Base-by-base conservation (phyloP, 2,329 filamentous ascomycete genomes). In the Fusarium palustre region DNA sequence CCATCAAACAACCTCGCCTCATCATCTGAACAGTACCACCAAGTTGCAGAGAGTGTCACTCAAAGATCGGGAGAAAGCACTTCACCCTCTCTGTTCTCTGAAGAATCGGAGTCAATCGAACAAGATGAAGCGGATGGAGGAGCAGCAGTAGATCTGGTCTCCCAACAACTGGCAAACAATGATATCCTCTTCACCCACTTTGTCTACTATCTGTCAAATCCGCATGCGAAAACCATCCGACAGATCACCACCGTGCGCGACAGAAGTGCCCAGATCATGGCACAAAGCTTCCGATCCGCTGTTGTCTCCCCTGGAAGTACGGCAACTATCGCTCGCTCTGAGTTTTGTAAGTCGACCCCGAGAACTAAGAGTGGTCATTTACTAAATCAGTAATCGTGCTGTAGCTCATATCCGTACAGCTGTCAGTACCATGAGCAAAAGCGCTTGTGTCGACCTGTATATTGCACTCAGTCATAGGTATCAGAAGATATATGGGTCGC, bases 381-480 rank as follows among this genome's bases (percentile, higher is more conserved):
- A 43, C 18, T 45, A 13, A 45, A 18, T n/a, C n/a, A n/a, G n/a
- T n/a, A 45, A 12, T 3, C 3, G 7, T 4, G 8, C 16, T 30
- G 31, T 36, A 49, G 47, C 4, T 22, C 11, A 36, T 16, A 4
- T 50, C 15, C 47, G 47, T 8, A 22, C 7, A 3, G 13, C 31
- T 50, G 2, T 50, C 6, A 5, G 9, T 5, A 12, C 6, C 8
- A 28, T 50, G 22, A 12, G 1, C 1, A 3, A 25, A 4, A 15
- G 10, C 22, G 1, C 3, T 5, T 0, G 4, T n/a, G 31, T 50
- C n/a, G 33, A 20, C 3, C 18, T 50, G 20, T 50, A 50, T 18
- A 7, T 50, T 2, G 22, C 33, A 50, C 47, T 50, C 18, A 50
- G 47, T 50, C 33, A 36, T 9, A 33, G 47, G 34, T 38, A 50